Conservation (phyloP, 2,329 filamentous ascomycete genomes). For the Madurella fahalii region DNA sequence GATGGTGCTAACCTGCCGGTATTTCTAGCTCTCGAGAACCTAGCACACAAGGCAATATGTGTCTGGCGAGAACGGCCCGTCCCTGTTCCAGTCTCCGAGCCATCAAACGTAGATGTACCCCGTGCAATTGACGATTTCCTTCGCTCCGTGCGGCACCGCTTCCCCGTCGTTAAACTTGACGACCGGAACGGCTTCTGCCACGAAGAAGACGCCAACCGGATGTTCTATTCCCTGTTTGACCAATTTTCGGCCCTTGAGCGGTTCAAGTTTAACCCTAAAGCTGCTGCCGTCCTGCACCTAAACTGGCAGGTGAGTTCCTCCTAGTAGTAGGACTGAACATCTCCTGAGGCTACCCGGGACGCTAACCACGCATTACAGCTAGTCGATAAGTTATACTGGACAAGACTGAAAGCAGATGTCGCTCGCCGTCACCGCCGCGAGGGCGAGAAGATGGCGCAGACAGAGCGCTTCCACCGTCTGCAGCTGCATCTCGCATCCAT, state of each 20-base stretch:
- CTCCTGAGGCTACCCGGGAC: neutral
- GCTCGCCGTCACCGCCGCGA: constrained; percentile 11
- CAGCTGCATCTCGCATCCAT: constrained; percentile 21
- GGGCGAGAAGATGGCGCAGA: constrained; percentile 7
- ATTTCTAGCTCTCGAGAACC: constrained; percentile 12
- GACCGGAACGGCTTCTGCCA: constrained; percentile 19
- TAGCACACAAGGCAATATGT: constrained; percentile 16
- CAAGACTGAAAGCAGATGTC: constrained; percentile 19
- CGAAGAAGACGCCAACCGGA: constrained; percentile 8
- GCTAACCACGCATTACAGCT: constrained; percentile 6
- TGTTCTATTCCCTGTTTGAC: constrained; percentile 10
- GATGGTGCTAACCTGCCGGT: neutral
- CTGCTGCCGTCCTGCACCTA: constrained; percentile 19
- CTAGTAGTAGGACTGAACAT: neutral
- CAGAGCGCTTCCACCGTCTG: constrained; percentile 16
- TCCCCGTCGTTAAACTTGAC: constrained; percentile 21
- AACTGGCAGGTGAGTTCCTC: constrained; percentile 12
- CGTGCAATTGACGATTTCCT: constrained; percentile 18
- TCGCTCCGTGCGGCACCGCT: constrained; percentile 17
- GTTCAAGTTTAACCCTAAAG: constrained; percentile 18
- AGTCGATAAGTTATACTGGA: constrained; percentile 21
- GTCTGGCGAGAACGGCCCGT: constrained; percentile 17
- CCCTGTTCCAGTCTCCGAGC: constrained; percentile 1
- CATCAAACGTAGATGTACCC: constrained; percentile 2
- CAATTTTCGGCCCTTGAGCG: constrained; percentile 9